phyloP scores from a whole-genome alignment of 1,139 yeast genomes.

The Geotrichum carabidarum region DNA sequence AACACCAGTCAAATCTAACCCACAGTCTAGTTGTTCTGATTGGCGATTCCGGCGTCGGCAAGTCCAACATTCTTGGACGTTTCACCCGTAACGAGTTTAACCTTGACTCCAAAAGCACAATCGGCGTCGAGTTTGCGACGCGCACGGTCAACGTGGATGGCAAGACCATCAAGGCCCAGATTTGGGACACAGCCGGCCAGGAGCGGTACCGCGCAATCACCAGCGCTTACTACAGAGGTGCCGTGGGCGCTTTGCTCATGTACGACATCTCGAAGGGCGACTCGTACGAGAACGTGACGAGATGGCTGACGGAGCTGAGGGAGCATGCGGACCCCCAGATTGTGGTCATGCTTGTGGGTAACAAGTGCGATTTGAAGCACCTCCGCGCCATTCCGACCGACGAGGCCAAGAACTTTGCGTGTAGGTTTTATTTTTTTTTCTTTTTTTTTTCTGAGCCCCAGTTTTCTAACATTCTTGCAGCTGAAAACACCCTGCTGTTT shows the following conservation, averaged over 20 bases:
- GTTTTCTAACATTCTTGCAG: slow-evolving; percentile 17
- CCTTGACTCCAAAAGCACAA: slow-evolving; percentile 88
- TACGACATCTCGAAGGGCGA: slow-evolving; percentile 93
- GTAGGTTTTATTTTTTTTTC: neutral
- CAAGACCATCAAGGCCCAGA: slow-evolving; percentile 92
- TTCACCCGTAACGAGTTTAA: slow-evolving; percentile 95
- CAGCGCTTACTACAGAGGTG: slow-evolving; percentile 95
- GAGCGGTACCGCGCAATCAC: slow-evolving; percentile 98
- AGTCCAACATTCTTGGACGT: slow-evolving; percentile 86
- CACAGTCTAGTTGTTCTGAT: slow-evolving; percentile 65
- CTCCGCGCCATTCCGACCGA: slow-evolving; percentile 96
- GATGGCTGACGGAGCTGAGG: slow-evolving; percentile 92
- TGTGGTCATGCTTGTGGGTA: slow-evolving; percentile 92
- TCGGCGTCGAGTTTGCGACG: slow-evolving; percentile 97
- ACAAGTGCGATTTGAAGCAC: slow-evolving; percentile 93
- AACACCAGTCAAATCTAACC: neutral
- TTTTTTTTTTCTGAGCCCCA: neutral
- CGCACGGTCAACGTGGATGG: slow-evolving; percentile 93
- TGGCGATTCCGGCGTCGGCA: slow-evolving; percentile 98
- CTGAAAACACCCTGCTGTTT: slow-evolving; percentile 84
- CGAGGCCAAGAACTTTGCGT: slow-evolving; percentile 90
- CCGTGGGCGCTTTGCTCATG: slow-evolving; percentile 93
- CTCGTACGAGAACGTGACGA: slow-evolving; percentile 85
- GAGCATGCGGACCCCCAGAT: slow-evolving; percentile 97
- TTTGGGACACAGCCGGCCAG: slow-evolving; percentile 99